Percentiles rank a stretch among this genome's conserved stretches.
phyloP scores from a whole-genome alignment of 192 early-diverging fungal genomes.

The Backusella australiensis region DNA sequence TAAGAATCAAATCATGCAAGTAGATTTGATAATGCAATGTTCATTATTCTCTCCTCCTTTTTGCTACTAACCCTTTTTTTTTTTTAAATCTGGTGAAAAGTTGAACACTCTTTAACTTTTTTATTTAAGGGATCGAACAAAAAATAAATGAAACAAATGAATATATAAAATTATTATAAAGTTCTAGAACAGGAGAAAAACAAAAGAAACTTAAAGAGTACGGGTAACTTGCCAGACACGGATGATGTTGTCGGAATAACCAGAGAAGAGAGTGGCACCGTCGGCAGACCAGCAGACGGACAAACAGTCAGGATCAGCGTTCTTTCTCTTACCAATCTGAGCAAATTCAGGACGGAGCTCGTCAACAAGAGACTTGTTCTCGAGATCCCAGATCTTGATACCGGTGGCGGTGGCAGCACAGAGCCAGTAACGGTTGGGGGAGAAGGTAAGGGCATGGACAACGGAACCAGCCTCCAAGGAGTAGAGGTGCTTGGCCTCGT shows the following conservation, averaged over 20 bases:
- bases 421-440: constrained; percentile 99
- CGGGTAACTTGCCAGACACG: constrained; percentile 81
- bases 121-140: constrained; percentile 5
- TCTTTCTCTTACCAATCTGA: constrained; percentile 70
- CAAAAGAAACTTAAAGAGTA: constrained; percentile 31
- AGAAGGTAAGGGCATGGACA: constrained; percentile 98
- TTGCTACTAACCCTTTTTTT: too few relatives aligned
- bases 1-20: too few relatives aligned
- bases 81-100: background rate
- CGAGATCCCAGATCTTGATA: constrained; percentile 99
- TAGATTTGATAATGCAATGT: too few relatives aligned
- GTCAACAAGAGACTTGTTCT: constrained; percentile 95
- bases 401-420: constrained; percentile 92
- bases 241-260: constrained; percentile 92
- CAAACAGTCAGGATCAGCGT: constrained; percentile 79
- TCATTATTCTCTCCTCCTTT: too few relatives aligned
- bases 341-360: constrained; percentile 79
- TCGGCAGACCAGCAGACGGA: constrained; percentile 98
- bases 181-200: constrained; percentile 2
- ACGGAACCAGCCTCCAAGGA: constrained; percentile 92
- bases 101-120: constrained; percentile 6
- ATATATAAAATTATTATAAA: constrained; percentile 3
- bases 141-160: background rate
- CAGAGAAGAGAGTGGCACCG: constrained; percentile 95
- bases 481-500: constrained; percentile 99